phyloP scores from a whole-genome alignment of 495 filamentous ascomycete species.

The Chaetomium cochliodes region DNA sequence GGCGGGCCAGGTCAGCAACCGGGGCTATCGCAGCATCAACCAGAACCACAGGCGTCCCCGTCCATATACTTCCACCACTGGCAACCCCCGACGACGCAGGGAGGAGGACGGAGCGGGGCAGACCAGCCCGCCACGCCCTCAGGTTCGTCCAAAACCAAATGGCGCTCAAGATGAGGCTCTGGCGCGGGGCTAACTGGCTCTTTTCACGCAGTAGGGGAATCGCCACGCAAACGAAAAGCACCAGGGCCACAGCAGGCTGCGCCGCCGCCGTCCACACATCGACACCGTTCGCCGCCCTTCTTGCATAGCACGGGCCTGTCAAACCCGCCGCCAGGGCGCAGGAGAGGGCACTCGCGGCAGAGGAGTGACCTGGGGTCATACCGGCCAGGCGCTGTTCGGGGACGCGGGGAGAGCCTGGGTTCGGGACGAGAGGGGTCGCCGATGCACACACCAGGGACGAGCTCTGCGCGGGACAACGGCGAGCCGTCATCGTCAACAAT shows the following conservation, averaged over 20 bases:
- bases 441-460: constrained; percentile 34
- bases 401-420: constrained; percentile 39
- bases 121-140: constrained; percentile 64
- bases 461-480: constrained; percentile 21
- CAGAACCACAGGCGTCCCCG: constrained; percentile 53
- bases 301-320: constrained; percentile 56
- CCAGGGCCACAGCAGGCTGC: constrained; percentile 59
- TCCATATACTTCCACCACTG: constrained; percentile 90
- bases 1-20: constrained; percentile 35
- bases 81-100: constrained; percentile 71
- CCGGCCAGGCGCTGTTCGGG: constrained; percentile 42
- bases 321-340: constrained; percentile 57
- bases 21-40: constrained; percentile 29
- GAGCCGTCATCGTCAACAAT: constrained; percentile 22
- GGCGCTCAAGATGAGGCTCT: constrained; percentile 45
- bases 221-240: constrained; percentile 73
- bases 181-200: constrained; percentile 50
- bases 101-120: constrained; percentile 46
- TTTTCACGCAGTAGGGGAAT: constrained; percentile 52
- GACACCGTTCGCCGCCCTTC: constrained; percentile 56
- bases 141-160: constrained; percentile 62
- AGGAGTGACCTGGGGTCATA: constrained; percentile 64
- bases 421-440: constrained; percentile 46
- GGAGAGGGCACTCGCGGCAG: constrained; percentile 65
- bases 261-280: constrained; percentile 54